Percentiles rank a stretch among this genome's conserved stretches.
Conservation (phyloP, 768 basidiomycete species). For the Boletus subparvulus region DNA sequence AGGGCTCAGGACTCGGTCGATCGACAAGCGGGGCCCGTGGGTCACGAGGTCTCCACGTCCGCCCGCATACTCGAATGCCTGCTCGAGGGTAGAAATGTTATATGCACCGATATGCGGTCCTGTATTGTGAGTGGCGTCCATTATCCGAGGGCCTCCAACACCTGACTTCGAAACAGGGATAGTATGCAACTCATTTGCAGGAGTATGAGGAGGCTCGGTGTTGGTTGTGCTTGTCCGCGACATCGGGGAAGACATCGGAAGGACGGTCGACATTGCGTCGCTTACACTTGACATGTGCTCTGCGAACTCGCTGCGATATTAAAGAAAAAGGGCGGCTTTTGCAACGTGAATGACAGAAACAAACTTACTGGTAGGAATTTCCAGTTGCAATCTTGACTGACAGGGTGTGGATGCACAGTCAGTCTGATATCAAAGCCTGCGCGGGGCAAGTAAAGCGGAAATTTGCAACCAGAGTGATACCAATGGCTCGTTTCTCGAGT, state of each 20-base stretch:
- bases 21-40: background rate
- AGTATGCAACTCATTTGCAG: background rate
- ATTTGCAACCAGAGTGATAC: background rate
- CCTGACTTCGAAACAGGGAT: conserved; percentile 10
- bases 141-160: conserved; percentile 22
- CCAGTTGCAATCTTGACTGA: conserved; percentile 12
- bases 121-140: conserved; percentile 1
- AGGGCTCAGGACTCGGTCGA: background rate
- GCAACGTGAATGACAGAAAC: background rate
- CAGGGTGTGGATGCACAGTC: background rate
- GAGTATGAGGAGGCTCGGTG: background rate
- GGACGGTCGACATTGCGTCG: conserved; percentile 13
- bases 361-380: conserved; percentile 1
- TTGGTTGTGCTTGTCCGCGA: conserved; percentile 5
- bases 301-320: background rate
- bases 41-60: background rate
- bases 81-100: background rate
- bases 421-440: conserved; percentile 14
- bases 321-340: too few relatives aligned
- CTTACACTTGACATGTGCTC: conserved; percentile 17
- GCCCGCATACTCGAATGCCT: background rate
- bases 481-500: background rate
- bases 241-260: conserved; percentile 14
- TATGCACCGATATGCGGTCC: background rate
- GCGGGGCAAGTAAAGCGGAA: background rate